Conservation (phyloP, 2,329 filamentous ascomycete species). For the Epichloe uncinata region DNA sequence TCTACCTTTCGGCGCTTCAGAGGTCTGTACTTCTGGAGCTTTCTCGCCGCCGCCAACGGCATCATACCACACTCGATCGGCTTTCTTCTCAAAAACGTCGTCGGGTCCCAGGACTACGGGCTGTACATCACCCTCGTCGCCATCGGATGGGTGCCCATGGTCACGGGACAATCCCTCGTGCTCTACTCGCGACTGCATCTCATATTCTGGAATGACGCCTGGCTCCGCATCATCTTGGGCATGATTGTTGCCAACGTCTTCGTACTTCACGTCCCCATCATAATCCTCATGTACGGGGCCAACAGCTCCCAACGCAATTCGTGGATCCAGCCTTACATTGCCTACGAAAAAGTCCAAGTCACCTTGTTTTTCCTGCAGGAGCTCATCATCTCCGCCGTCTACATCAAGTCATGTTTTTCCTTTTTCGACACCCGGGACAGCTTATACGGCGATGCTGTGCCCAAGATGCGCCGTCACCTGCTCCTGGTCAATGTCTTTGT, state of each 20-base stretch:
- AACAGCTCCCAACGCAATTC: constrained; percentile 17
- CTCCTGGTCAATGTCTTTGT: constrained; percentile 28
- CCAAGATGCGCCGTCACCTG: constrained; percentile 19
- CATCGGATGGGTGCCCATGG: constrained; percentile 28
- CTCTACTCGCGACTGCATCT: constrained; percentile 50
- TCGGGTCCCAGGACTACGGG: constrained; percentile 5
- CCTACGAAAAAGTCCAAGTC: constrained; percentile 39
- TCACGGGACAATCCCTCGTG: constrained; percentile 46
- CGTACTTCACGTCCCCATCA: constrained; percentile 39
- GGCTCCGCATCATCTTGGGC: constrained; percentile 34
- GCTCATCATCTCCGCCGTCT: constrained; percentile 35
- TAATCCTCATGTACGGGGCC: constrained; percentile 39
- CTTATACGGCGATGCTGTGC: constrained; percentile 11
- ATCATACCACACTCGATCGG: constrained; percentile 26
- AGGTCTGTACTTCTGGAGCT: constrained; percentile 26
- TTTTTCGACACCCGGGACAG: constrained; percentile 27
- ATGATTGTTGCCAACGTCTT: constrained; percentile 45
- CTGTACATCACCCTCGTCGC: constrained; percentile 12
- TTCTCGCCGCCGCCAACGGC: constrained; percentile 19
- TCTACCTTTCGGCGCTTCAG: constrained; percentile 17
- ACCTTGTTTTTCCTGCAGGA: constrained; percentile 42
- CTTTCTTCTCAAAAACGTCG: constrained; percentile 29
- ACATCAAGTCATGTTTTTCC: constrained; percentile 35
- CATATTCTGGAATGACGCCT: constrained; percentile 33
- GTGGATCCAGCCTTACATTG: constrained; percentile 19